Evolutionary conservation across 83 land plant species (phyloP), one percentile per base, ranked within the genome.

Genomic region (Picea mariana): DNA sequence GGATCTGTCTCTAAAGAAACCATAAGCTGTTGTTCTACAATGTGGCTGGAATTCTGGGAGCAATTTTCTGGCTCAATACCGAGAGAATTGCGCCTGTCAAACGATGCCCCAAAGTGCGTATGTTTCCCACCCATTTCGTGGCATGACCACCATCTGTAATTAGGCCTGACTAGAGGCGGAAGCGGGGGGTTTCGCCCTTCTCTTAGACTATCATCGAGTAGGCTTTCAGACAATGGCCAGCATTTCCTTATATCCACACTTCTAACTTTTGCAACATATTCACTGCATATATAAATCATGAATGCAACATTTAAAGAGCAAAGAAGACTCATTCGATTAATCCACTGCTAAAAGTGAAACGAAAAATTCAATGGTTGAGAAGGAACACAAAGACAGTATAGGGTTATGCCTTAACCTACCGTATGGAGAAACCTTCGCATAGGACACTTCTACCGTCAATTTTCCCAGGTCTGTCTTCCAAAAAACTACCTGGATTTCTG

Each of bases 211-310:
- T 73, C 58, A 2, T 73, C 27, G 0, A 73, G 77, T 24, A 73
- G 11, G 49, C 13, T 73, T 24, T 73, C 77, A 21, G 77, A 44
- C 15, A 73, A 73, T 20, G 77, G 77, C 77, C 77, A 73, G 2
- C 58, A 73, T 73, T 73, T 73, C 77, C 58, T 73, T 11, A 73
- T 47, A 12, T 73, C 49, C 26, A 44, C 27, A 73, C 21, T 47
- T 49, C 77, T 73, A 21, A 73, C 77, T 73, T 73, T 73, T 11
- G 26, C 77, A n/a, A 47, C 77, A 73, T 73, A 73, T 47, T 73
- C 77, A n/a, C 77, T 73, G 77, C 4, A 73, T 8, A 6, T 44
- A 0, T 1, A 42, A n/a, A n/a, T 20, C 9, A 73, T 2, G 16
- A 21, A 7, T 1, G 0, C 31, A 38, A 5, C 5, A 38, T 20